A percentile compares a stretch with the other conserved stretches of the same genome.
phyloP scores from a whole-genome alignment of 257 asterid species.

The Paulownia fortunei region DNA sequence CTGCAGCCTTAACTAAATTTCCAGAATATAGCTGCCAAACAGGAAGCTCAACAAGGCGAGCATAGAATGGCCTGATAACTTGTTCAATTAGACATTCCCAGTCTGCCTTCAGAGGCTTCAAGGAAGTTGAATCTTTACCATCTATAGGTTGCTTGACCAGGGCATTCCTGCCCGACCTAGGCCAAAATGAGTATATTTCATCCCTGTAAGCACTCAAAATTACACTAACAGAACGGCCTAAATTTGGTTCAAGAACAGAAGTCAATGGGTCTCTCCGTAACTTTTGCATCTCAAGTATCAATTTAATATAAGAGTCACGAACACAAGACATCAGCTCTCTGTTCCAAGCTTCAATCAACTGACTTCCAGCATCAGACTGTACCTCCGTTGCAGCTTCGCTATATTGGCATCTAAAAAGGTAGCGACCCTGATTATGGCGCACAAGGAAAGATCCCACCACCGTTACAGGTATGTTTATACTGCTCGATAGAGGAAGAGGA shows the following conservation, averaged over 20 bases:
- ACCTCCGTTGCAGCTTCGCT: slow-evolving; percentile 45
- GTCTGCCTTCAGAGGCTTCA: slow-evolving; percentile 63
- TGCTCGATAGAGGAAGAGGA: slow-evolving; percentile 90
- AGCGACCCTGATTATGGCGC: slow-evolving; percentile 88
- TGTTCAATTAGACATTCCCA: slow-evolving; percentile 78
- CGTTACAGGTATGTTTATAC: slow-evolving; percentile 67
- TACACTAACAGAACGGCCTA: slow-evolving; percentile 57
- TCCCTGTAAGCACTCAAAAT: slow-evolving; percentile 65
- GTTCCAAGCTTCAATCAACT: slow-evolving; percentile 94
- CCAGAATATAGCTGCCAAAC: slow-evolving; percentile 96
- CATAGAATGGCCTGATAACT: slow-evolving; percentile 81
- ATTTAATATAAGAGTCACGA: slow-evolving; percentile 83
- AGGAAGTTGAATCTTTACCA: slow-evolving; percentile 45
- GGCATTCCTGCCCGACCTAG: slow-evolving; percentile 60
- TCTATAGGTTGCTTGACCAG: slow-evolving; percentile 38
- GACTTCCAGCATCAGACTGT: slow-evolving; percentile 81
- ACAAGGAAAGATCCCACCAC: slow-evolving; percentile 91
- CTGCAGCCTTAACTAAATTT: slow-evolving; percentile 82
- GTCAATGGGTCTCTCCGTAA: slow-evolving; percentile 74
- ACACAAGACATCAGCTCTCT: slow-evolving; percentile 94
- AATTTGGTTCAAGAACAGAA: slow-evolving; percentile 67
- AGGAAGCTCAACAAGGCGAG: slow-evolving; percentile 80
- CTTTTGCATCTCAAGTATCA: slow-evolving; percentile 92
- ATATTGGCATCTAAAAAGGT: slow-evolving; percentile 77
- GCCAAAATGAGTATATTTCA: slow-evolving; percentile 89